Evolutionary conservation across 129 eudicot genomes (phyloP), one percentile per base, ranked within the genome.

Genomic region (Centella asiatica): DNA sequence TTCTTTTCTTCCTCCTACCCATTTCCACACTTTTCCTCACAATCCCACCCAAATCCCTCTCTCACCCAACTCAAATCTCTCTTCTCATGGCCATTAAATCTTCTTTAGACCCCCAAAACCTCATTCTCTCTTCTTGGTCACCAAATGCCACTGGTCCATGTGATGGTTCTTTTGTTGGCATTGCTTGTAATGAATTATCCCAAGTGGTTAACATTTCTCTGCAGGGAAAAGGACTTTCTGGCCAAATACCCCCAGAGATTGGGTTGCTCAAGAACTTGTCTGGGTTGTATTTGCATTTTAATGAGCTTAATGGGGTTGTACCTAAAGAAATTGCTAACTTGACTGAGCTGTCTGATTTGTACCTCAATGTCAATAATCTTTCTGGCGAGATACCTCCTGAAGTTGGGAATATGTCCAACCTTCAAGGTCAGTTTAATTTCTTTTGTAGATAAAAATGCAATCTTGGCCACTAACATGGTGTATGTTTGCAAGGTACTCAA

Each of bases 211-310:
- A 87, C 65, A 82, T 93, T 65, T 87, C 99, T n/a, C 80, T 93
- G 62, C 99, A 93, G 67, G 99, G 99, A 1, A 93, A 78, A 70
- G 99, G 95, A 51, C 89, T 93, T 64, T 47, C 65, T 50, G 99
- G 99, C 42, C 33, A 74, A 46, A 60, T 93, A 48, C 87, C 96
- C 15, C 85, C 95, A 33, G 95, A 83, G 81, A 82, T 93, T 78
- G 96, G 95, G 25, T 80, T 37, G 59, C 95, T 93, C 20, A 82
- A 74, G 70, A 78, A 74, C 81, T 83, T 93, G 58, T 65, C 92
- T 74, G 99, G 99, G 71, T 67, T 93, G 80, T 93, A 84, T 78
- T 44, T 93, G 71, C 99, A 93, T 74, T 93, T 84, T 59, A 93
- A 93, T 74, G 62, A 74, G 67, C 80, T 93, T 42, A 56, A 69